Base-by-base conservation (phyloP, 192 early-diverging fungal genomes). In the Coemansia brasiliensis region DNA sequence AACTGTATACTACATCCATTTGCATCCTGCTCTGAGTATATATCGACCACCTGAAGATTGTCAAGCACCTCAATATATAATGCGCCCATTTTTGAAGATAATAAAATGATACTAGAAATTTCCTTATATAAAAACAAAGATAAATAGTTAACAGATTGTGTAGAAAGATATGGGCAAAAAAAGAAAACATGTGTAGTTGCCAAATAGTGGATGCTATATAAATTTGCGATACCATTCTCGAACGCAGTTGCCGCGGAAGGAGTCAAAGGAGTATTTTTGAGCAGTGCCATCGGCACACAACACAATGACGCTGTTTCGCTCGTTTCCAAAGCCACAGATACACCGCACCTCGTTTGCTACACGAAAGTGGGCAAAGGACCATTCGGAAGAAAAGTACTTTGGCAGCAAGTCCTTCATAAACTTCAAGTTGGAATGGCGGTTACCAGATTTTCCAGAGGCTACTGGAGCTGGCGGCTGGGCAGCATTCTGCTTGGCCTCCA, bases 381-480 rank as follows among this genome's bases (percentile, higher is more conserved):
- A 95, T 57, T 90, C 89, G 4, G 88, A 90, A n/a, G 89, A 90
- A 83, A 97, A 97, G 69, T 97, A 97, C 61, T 92, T 92, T 48
- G 93, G 93, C 64, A 95, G 67, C 12, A 92, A 53, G 43, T 90
- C 88, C 60, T 90, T 90, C 87, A 92, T 86, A 52, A 92, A 92
- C 60, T 72, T 74, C 5, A 79, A 39, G 50, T 67, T 84, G 15
- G 83, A 85, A 38, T 80, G 74, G 41, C 82, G 76, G 72, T 88
- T 87, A 32, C 80, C 74, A 7, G 57, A 42, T 13, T 75, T 64
- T 12, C 57, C 41, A 8, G 70, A 29, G 3, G 66, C 32, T 10
- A 59, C 38, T 17, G 63, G 21, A 25, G 68, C 52, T 39, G 38
- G 44, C 10, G 51, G 50, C 38, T 52, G 48, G 21, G 50, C 64